Evolutionary conservation across 2,329 filamentous ascomycete genomes (phyloP), one percentile per base, ranked within the genome.

Genomic region (Apiospora kogelbergensis): DNA sequence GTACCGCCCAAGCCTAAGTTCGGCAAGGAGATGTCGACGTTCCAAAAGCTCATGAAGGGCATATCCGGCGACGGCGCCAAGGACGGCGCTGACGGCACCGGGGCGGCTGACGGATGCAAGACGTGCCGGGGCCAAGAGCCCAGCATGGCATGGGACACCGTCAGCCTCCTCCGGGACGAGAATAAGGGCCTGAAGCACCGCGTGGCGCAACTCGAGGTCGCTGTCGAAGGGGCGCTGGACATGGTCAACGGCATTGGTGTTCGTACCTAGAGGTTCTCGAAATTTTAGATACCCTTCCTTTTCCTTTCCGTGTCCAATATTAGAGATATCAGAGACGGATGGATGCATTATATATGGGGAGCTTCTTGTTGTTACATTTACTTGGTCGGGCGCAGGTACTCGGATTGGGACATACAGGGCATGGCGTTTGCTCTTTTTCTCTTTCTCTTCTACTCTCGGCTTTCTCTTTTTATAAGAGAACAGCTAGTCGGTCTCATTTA

Each of bases 71-170:
- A 81, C 60, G 73, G 42, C 64, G 74, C 76, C 65, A 75, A 77
- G 41, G 73, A 74, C 9, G 70, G 71, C 22, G 3, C 13, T 26
- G 26, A 45, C 5, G 6, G 17, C 17, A 26, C 30, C 67, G 33
- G 33, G 4, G 33, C 33, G 33, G n/a, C n/a, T n/a, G 70, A 11
- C 68, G 71, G 77, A 76, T 90, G 89, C 73, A 73, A 78, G 42
- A 90, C 90, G 73, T 91, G 89, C 76, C 78, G 83, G 67, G 88
- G 89, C 15, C 84, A 85, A 73, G 85, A 88, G 67, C 82, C 86
- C 15, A 88, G 86, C 71, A 82, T 88, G 45, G 89, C 89, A 5
- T 91, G 89, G 89, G 85, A 91, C 74, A 90, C 89, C 4, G 89
- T 90, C n/a, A 84, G 84, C 67, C 71, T 90, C 63, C 78, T 91